These are phyloP conservation scores for Fusarium haematococcum DNA, from an alignment of 2,329 filamentous ascomycete species.

Conservation along the genomic window DNA sequence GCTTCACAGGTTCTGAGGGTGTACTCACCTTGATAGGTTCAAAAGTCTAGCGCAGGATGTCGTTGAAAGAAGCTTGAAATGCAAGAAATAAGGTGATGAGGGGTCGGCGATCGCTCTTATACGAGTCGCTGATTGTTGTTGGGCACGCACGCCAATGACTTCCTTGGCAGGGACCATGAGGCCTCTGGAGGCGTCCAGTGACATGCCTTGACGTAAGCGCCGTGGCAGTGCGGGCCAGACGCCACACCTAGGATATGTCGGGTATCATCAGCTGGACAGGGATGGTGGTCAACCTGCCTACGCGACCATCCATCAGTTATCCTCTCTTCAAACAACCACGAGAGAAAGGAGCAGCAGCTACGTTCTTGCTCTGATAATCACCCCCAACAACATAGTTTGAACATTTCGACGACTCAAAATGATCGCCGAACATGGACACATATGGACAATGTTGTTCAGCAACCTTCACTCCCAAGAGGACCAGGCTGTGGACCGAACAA, in stretches of 20 bases:
- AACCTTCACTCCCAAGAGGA: background rate
- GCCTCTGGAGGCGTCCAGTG: slow-evolving; percentile 22
- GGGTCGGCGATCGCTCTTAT: slow-evolving; percentile 39
- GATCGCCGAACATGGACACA: background rate
- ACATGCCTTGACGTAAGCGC: slow-evolving; percentile 36
- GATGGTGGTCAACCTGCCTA: background rate
- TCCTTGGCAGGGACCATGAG: slow-evolving; percentile 42
- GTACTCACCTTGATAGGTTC: slow-evolving; percentile 13
- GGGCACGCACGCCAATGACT: slow-evolving; percentile 17
- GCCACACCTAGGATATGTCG: slow-evolving; percentile 11
- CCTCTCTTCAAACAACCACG: background rate
- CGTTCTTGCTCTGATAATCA: background rate
- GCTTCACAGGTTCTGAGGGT: background rate
- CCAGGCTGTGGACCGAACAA: background rate
- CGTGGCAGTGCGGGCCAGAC: slow-evolving; percentile 32
- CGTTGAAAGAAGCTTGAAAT: slow-evolving; percentile 41
- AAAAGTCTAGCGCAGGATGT: slow-evolving; percentile 8
- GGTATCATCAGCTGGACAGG: background rate
- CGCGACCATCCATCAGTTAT: background rate
- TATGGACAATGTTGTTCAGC: background rate
- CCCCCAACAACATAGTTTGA: background rate
- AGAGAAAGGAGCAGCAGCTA: background rate
- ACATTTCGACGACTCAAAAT: no score
- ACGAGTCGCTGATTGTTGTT: slow-evolving; percentile 19
- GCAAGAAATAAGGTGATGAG: slow-evolving; percentile 35